Percentiles rank a stretch among this genome's conserved stretches.
Conservation (phyloP, 108 stramenopile species). For the Conticribra weissflogii region DNA sequence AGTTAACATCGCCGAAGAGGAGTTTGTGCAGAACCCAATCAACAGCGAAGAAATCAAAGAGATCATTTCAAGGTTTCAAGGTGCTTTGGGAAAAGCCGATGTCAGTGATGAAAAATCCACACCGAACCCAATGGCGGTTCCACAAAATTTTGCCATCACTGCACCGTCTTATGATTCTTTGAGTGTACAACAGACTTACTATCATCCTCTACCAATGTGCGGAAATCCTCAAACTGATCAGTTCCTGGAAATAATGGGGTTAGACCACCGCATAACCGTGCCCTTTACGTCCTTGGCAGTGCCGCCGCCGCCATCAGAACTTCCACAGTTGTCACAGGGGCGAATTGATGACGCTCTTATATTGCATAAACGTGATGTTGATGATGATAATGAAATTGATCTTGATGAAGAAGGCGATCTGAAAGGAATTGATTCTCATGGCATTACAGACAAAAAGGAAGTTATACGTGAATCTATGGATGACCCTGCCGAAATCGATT, state of each 20-base stretch:
- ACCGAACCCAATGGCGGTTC: slow-evolving; percentile 47
- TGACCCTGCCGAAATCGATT: slow-evolving; percentile 43
- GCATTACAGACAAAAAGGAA: not conserved
- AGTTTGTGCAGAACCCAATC: slow-evolving; percentile 19
- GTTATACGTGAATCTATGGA: not conserved
- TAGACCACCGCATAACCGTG: slow-evolving; percentile 81
- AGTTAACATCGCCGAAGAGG: slow-evolving; percentile 37
- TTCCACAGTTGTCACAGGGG: slow-evolving; percentile 1
- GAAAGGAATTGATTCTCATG: not conserved
- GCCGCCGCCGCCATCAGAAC: slow-evolving; percentile 11
- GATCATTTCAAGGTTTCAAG: slow-evolving; percentile 34
- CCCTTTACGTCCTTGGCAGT: slow-evolving; percentile 46
- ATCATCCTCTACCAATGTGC: slow-evolving; percentile 53
- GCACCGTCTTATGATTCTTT: slow-evolving; percentile 48
- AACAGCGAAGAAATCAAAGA: slow-evolving; percentile 52
- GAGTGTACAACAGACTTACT: slow-evolving; percentile 6
- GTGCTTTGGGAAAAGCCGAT: not conserved
- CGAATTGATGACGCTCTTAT: not conserved
- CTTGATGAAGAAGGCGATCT: slow-evolving; percentile 41
- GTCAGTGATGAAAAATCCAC: not conserved
- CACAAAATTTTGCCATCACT: slow-evolving; percentile 66
- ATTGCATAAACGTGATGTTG: slow-evolving; percentile 6
- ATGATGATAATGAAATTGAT: slow-evolving; percentile 65
- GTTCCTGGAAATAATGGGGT: slow-evolving; percentile 70
- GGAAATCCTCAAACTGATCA: slow-evolving; percentile 96